Conservation (phyloP, 306 rosid genomes). For the Urtica urens region DNA sequence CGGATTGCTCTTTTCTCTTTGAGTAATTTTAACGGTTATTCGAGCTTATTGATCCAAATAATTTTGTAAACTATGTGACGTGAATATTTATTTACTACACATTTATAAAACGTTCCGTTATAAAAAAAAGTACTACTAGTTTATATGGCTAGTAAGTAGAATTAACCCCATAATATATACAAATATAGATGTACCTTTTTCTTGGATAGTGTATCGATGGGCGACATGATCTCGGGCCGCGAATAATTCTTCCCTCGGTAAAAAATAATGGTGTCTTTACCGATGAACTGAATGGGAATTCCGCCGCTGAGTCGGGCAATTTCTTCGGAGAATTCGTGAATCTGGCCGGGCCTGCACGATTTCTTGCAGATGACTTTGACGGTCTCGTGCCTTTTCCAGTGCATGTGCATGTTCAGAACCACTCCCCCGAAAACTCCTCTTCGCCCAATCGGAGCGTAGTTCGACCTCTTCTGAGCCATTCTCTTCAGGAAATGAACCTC, state of each 20-base stretch:
- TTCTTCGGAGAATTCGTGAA: constrained; percentile 71
- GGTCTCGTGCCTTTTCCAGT: constrained; percentile 96
- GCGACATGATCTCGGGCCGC: constrained; percentile 85
- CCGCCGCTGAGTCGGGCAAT: constrained; percentile 88
- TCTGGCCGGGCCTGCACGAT: constrained; percentile 79
- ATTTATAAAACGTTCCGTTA: too few species aligned
- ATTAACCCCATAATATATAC: too few species aligned
- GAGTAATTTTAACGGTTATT: too few species aligned
- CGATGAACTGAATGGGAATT: constrained; percentile 68
- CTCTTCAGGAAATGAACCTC: constrained; percentile 76
- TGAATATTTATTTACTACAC: too few species aligned
- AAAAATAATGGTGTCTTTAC: constrained; percentile 69
- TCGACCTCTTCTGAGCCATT: constrained; percentile 88
- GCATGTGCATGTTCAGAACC: constrained; percentile 95
- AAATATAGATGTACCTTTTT: too few species aligned
- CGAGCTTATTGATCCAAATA: too few species aligned
- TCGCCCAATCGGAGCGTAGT: constrained; percentile 81
- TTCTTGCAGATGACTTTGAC: constrained; percentile 77
- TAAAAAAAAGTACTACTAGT: too few species aligned
- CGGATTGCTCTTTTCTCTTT: too few species aligned
- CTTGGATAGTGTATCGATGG: constrained; percentile 73
- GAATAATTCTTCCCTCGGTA: constrained; percentile 76
- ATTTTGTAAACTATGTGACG: too few species aligned
- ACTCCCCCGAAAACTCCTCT: constrained; percentile 93
- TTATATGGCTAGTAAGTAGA: too few species aligned